Percentiles rank a stretch among this genome's conserved stretches.
Conservation (phyloP, 192 early-diverging fungal genomes). For the Lunasporangiospora selenospora region DNA sequence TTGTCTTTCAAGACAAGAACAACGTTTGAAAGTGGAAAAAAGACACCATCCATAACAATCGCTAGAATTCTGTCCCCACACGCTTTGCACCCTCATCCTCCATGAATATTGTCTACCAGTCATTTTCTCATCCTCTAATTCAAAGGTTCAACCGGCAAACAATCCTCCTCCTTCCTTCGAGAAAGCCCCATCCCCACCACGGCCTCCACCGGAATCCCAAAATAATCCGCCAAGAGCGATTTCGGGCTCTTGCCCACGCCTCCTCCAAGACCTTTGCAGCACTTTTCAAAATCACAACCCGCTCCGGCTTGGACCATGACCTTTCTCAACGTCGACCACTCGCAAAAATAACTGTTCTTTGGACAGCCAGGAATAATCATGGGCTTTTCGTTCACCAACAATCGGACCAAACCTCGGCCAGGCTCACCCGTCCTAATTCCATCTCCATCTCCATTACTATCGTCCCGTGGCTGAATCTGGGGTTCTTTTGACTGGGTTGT, state of each 20-base stretch:
- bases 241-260: not conserved
- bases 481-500: not conserved
- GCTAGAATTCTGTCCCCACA: too few species aligned
- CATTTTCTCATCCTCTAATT: too few species aligned
- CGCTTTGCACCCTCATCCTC: too few species aligned
- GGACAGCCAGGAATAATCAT: conserved; percentile 27
- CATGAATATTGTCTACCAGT: too few species aligned
- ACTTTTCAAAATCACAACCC: conserved; percentile 32
- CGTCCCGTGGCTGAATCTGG: not conserved
- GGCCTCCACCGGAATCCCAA: not conserved
- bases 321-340: conserved; percentile 28
- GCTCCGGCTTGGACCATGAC: conserved; percentile 10
- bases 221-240: not conserved
- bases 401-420: conserved; percentile 19
- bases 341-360: conserved; percentile 20
- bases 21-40: too few species aligned
- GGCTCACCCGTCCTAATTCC: not conserved
- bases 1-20: too few species aligned
- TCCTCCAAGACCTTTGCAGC: conserved; percentile 1
- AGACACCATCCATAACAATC: too few species aligned
- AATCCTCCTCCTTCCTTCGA: too few species aligned
- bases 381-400: conserved; percentile 38
- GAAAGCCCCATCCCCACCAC: not conserved
- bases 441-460: too few species aligned
- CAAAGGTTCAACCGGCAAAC: conserved; percentile 15